These are phyloP conservation scores for Fragilaria crotonensis DNA, from an alignment of 108 stramenopile species.

Conservation along the genomic window DNA sequence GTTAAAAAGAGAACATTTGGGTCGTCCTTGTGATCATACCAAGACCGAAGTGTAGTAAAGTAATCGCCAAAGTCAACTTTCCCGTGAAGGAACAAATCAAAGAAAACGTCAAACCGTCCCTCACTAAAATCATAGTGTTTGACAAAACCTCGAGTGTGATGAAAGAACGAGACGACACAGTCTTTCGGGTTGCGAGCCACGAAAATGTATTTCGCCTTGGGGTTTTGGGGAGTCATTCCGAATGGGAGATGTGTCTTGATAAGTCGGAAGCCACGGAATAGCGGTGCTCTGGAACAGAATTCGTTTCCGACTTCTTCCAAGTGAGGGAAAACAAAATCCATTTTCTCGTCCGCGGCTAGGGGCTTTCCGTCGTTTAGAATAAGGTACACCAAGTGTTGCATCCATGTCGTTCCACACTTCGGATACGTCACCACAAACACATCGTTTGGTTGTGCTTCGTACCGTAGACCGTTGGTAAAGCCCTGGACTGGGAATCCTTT, in stretches of 20 bases:
- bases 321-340: slow-evolving; percentile 41
- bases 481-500: slow-evolving; percentile 35
- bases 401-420: slow-evolving; percentile 53
- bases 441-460: slow-evolving; percentile 37
- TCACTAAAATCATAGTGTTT: slow-evolving; percentile 39
- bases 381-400: slow-evolving; percentile 42
- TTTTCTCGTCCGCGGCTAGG: slow-evolving; percentile 22
- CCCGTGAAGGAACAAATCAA: slow-evolving; percentile 33
- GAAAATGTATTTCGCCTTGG: slow-evolving; percentile 39
- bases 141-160: slow-evolving; percentile 43
- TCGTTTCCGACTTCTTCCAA: slow-evolving; percentile 44
- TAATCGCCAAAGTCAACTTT: slow-evolving; percentile 43
- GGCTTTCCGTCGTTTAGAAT: slow-evolving; percentile 43
- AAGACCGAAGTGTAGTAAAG: slow-evolving; percentile 25
- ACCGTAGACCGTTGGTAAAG: slow-evolving; percentile 25
- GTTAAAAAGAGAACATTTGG: slow-evolving; percentile 34
- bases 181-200: slow-evolving; percentile 48
- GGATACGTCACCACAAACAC: slow-evolving; percentile 49
- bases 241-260: slow-evolving; percentile 49
- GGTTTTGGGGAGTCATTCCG: slow-evolving; percentile 23
- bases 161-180: slow-evolving; percentile 44
- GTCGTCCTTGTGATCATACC: slow-evolving; percentile 37
- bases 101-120: slow-evolving; percentile 41
- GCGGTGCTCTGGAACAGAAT: slow-evolving; percentile 8
- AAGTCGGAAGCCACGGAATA: slow-evolving; percentile 20